Percentiles rank a stretch among this genome's conserved stretches.
phyloP scores from a whole-genome alignment of 148 eudicot genomes.

The Cornus florida region DNA sequence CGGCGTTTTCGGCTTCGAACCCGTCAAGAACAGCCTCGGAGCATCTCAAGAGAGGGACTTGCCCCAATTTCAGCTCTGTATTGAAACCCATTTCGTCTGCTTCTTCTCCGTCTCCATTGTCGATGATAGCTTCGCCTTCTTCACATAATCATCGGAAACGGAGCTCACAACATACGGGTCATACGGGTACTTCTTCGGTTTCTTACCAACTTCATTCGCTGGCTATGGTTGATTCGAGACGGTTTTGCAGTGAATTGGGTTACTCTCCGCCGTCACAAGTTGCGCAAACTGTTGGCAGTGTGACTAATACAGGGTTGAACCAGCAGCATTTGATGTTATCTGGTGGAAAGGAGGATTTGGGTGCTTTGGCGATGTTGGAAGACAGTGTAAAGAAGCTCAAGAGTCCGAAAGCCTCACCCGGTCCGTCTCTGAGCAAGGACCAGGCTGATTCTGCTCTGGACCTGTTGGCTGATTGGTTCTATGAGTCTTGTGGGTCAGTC shows the following conservation, averaged over 20 bases:
- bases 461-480: constrained; percentile 17
- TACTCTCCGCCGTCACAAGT: background rate
- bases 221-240: background rate
- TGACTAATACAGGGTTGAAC: background rate
- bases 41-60: constrained; percentile 22
- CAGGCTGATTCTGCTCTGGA: constrained; percentile 11
- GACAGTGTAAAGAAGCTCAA: constrained; percentile 22
- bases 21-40: constrained; percentile 21
- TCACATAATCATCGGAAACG: constrained; percentile 15
- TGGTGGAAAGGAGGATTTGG: constrained; percentile 25
- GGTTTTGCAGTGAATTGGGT: background rate
- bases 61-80: constrained; percentile 18
- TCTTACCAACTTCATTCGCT: background rate
- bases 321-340: constrained; percentile 22
- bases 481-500: constrained; percentile 20
- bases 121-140: constrained; percentile 9
- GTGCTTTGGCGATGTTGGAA: constrained; percentile 23
- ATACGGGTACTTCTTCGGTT: background rate
- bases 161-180: background rate
- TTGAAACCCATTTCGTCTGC: constrained; percentile 5
- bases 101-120: background rate
- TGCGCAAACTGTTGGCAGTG: background rate
- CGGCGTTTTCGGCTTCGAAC: constrained; percentile 18
- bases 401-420: constrained; percentile 17
- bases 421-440: constrained; percentile 10